A percentile compares a stretch with the other conserved stretches of the same genome.
Conservation (phyloP, 108 stramenopile genomes). For the Cyclotella cryptica region DNA sequence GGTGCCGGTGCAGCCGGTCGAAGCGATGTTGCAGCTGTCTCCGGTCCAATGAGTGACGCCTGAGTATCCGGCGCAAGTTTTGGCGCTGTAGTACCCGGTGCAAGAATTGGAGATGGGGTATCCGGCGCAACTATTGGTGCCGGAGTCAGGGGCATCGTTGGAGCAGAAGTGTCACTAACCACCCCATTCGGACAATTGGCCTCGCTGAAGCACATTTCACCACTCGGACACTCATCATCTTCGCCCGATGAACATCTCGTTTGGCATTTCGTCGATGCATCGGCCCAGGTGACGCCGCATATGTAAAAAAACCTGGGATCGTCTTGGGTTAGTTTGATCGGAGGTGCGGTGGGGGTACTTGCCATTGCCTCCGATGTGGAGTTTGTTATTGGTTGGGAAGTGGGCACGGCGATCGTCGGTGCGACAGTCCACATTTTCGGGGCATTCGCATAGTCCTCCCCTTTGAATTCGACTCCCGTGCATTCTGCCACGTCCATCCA, state of each 20-base stretch:
- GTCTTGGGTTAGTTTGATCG: conserved; percentile 4
- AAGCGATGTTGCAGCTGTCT: neutral
- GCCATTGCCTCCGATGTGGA: neutral
- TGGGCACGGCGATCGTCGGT: neutral
- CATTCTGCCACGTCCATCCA: conserved; percentile 12
- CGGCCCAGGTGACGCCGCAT: conserved; percentile 9
- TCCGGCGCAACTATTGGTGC: neutral
- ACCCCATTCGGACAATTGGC: conserved; percentile 11
- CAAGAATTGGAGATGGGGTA: neutral
- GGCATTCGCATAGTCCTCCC: neutral
- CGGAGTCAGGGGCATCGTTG: neutral
- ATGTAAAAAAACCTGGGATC: conserved; percentile 12
- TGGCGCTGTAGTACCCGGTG: neutral
- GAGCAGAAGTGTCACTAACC: neutral
- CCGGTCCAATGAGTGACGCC: neutral
- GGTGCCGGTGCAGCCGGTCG: neutral
- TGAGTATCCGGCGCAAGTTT: neutral
- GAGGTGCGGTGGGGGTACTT: neutral
- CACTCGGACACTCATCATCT: conserved; percentile 12
- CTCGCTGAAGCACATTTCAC: conserved; percentile 18
- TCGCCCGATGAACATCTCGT: conserved; percentile 11
- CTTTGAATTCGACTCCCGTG: neutral
- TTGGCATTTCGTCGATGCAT: conserved; percentile 12
- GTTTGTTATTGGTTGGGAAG: neutral
- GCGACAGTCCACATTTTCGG: conserved; percentile 2